Evolutionary conservation across 2,329 filamentous ascomycete genomes (phyloP).

Genomic region (Teratosphaeria epicoccoides): DNA sequence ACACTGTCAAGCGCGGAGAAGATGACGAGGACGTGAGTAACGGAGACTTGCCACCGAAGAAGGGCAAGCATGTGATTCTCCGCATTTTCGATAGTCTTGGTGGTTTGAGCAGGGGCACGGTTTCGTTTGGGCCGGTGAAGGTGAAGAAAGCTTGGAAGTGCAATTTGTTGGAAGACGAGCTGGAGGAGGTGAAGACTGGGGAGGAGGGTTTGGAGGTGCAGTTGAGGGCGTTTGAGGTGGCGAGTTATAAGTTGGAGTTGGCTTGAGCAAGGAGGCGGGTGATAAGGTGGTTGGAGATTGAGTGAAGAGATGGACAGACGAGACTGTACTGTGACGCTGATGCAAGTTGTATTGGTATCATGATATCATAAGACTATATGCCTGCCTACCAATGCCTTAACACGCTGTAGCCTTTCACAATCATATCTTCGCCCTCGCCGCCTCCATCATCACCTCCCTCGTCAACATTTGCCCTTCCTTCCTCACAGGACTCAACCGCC

Average conservation of each 20-base stretch:
- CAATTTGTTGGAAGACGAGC: constrained; percentile 81
- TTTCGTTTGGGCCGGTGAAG: constrained; percentile 54
- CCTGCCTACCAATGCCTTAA: too few relatives aligned
- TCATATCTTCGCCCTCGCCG: constrained; percentile 24
- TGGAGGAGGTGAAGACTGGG: constrained; percentile 51
- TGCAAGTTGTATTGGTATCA: too few relatives aligned
- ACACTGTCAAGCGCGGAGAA: constrained; percentile 78
- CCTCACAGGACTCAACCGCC: constrained; percentile 43
- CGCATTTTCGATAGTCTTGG: constrained; percentile 83
- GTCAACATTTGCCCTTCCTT: constrained; percentile 39
- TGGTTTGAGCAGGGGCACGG: constrained; percentile 61
- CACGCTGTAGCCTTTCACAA: constrained; percentile 11
- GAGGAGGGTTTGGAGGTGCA: constrained; percentile 30
- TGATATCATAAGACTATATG: too few relatives aligned
- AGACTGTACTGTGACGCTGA: too few relatives aligned
- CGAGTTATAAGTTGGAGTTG: constrained; percentile 26
- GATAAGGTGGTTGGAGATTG: too few relatives aligned
- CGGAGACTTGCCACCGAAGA: constrained; percentile 42
- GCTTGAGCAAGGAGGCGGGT: constrained; percentile 9
- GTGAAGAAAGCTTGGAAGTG: constrained; percentile 71
- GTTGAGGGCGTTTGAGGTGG: constrained; percentile 30
- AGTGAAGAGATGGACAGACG: too few relatives aligned
- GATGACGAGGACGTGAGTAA: constrained; percentile 44
- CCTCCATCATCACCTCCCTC: constrained; percentile 26
- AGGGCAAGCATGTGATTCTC: constrained; percentile 69